Evolutionary conservation across 352 stramenopile species (phyloP), one percentile per base, ranked within the genome.

Genomic region (Pythium biforme): DNA sequence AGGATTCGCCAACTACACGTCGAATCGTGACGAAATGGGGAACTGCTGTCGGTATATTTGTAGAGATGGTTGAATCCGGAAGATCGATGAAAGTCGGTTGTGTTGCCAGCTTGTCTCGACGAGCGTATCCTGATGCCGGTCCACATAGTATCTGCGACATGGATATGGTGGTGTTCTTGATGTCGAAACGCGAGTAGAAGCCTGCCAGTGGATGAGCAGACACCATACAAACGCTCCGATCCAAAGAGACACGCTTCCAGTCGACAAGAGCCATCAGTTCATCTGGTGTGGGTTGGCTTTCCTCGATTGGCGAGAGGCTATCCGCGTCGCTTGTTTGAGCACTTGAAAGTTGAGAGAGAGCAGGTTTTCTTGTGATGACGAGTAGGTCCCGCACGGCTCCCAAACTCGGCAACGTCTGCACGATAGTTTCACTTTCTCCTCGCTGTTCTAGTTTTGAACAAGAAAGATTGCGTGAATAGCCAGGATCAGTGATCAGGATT

Each of bases 121-220:
- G 27, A 29, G 49, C 6, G 19, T 34, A 22, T 4, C 57, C 57
- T 6, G 14, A 9, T 14, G 22, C 19, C 1, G 77, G 66, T 6
- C 77, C 77, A 3, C 77, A 87, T 0, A 81, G n/a, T n/a, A 77
- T 50, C 41, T 86, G 74, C 4, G 34, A 49, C 8, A 86, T 69
- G 4, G 50, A 62, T 8, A 80, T 50, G 19, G 50, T 74, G 22
- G 72, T 83, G 37, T 79, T 68, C 34, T 76, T 77, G 3, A 84
- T 27, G 15, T 46, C 70, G 34, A 84, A 25, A 2, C 25, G 37
- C 3, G 40, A 34, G 4, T 59, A 20, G 23, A 52, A 50, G 22
- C 46, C 46, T 59, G 15, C 17, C 17, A 41, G 23, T 34, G 26
- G 5, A 20, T 60, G 29, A 23, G 12, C 20, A 22, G 34, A 41